These are phyloP conservation scores for Amylocarpus encephaloides DNA, from an alignment of 2,329 filamentous ascomycete species.

Conservation along the genomic window DNA sequence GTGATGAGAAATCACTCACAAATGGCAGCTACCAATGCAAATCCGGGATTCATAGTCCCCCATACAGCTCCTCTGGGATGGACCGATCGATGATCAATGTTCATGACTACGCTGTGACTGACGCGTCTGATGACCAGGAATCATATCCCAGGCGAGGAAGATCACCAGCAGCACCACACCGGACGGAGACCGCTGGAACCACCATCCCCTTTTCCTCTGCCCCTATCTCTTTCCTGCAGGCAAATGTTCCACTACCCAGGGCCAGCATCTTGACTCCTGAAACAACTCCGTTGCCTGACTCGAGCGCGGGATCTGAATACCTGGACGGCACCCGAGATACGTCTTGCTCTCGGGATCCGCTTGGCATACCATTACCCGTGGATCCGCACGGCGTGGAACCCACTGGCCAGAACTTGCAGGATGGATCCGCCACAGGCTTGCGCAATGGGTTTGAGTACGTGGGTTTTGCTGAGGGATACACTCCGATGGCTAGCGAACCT, in stretches of 20 bases:
- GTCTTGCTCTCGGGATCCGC: not conserved
- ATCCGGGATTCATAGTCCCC: constrained; percentile 10
- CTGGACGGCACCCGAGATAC: not conserved
- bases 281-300: constrained; percentile 1
- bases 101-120: constrained; percentile 25
- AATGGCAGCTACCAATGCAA: constrained; percentile 9
- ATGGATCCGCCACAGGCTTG: not conserved
- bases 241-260: not conserved
- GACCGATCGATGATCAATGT: constrained; percentile 14
- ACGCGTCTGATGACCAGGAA: constrained; percentile 23
- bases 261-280: constrained; percentile 1
- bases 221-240: constrained; percentile 4
- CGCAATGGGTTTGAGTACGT: not conserved
- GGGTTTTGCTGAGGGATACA: not conserved
- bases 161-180: constrained; percentile 29
- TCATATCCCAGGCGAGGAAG: constrained; percentile 28
- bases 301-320: not conserved
- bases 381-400: not conserved
- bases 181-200: constrained; percentile 3
- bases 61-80: constrained; percentile 10
- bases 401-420: not conserved
- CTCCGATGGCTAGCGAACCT: not conserved
- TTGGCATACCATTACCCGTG: not conserved
- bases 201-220: constrained; percentile 3
- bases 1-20: constrained; percentile 9